These are phyloP conservation scores for Colletotrichum cereale DNA, from an alignment of 2,329 filamentous ascomycete species.

Conservation along the genomic window DNA sequence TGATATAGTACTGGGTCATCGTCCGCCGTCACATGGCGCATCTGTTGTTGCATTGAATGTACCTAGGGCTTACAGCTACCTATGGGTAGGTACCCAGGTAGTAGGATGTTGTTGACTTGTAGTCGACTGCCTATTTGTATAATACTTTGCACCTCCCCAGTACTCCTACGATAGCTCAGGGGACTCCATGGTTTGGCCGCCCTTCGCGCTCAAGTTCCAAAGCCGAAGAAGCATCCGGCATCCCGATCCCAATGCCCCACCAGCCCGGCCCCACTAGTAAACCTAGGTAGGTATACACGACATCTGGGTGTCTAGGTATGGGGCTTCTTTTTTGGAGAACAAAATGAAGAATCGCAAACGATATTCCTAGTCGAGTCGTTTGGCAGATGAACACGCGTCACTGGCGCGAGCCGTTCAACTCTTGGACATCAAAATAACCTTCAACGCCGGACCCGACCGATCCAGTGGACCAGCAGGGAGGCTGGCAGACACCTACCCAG, in stretches of 20 bases:
- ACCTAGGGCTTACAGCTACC: not conserved
- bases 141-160: no score
- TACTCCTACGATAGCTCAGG: no score
- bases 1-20: not conserved
- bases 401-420: not conserved
- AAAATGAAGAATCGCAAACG: not conserved
- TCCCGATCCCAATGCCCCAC: not conserved
- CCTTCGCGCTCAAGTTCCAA: constrained; percentile 14
- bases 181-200: not conserved
- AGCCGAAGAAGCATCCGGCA: constrained; percentile 2
- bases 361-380: not conserved
- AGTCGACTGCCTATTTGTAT: no score
- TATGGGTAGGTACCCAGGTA: not conserved
- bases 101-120: not conserved
- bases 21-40: not conserved
- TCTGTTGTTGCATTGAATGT: not conserved
- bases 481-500: not conserved
- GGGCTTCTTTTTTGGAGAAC: no score
- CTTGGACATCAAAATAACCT: not conserved
- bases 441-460: constrained; percentile 2
- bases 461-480: not conserved
- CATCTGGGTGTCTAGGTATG: not conserved
- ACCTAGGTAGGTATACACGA: not conserved
- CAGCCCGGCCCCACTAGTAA: not conserved
- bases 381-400: not conserved